A percentile compares a stretch with the other conserved stretches of the same genome.
Evolutionary conservation across 768 basidiomycete species (phyloP).

Genomic region (Mycena belliarum): DNA sequence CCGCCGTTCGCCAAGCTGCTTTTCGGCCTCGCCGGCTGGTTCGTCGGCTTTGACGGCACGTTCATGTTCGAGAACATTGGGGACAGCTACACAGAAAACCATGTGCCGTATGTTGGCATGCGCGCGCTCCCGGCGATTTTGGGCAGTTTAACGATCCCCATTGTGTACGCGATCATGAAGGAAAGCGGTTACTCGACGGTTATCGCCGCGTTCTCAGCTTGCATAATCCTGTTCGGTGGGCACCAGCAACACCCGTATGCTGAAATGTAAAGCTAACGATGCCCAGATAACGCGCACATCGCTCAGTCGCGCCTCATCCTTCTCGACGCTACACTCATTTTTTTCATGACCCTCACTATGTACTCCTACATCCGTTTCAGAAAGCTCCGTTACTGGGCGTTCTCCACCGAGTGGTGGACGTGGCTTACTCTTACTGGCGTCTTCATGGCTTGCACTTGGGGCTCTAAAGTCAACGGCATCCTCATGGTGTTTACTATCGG

Average conservation of each 20-base stretch:
- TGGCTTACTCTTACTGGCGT: slow-evolving; percentile 90
- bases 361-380: slow-evolving; percentile 93
- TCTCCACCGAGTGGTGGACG: slow-evolving; percentile 88
- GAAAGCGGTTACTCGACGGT: slow-evolving; percentile 94
- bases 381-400: slow-evolving; percentile 90
- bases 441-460: slow-evolving; percentile 95
- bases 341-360: slow-evolving; percentile 94
- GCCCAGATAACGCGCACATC: slow-evolving; percentile 96
- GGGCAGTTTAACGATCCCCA: slow-evolving; percentile 84
- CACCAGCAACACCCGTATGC: no score
- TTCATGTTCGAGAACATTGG: slow-evolving; percentile 96
- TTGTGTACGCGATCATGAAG: slow-evolving; percentile 97
- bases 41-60: slow-evolving; percentile 92
- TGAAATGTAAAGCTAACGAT: no score
- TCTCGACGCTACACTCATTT: slow-evolving; percentile 89
- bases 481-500: slow-evolving; percentile 90
- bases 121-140: slow-evolving; percentile 90
- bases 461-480: slow-evolving; percentile 96
- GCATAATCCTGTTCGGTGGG: slow-evolving; percentile 85
- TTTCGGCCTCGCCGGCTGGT: slow-evolving; percentile 93
- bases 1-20: slow-evolving; percentile 96
- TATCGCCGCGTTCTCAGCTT: slow-evolving; percentile 87
- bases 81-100: slow-evolving; percentile 82
- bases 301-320: slow-evolving; percentile 96
- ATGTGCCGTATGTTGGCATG: slow-evolving; percentile 95